Evolutionary conservation across 2,329 filamentous ascomycete genomes (phyloP).

Genomic region (Beauveria sp.): DNA sequence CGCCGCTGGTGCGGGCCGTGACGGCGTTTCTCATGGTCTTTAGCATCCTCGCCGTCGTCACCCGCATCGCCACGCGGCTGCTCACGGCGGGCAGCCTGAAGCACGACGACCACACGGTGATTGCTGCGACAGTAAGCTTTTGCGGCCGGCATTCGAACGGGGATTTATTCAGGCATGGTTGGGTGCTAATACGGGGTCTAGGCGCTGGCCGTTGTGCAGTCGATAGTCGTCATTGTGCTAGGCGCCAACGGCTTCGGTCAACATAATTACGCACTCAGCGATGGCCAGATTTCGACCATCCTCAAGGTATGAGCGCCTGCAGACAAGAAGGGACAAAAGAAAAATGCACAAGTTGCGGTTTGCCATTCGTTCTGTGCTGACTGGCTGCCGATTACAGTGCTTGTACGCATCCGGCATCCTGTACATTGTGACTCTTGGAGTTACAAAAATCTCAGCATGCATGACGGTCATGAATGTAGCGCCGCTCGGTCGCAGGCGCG

Average conservation of each 20-base stretch:
- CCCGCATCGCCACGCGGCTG: slow-evolving; percentile 14
- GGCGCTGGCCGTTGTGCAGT: slow-evolving; percentile 15
- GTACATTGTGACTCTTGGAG: not conserved
- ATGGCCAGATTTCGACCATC: slow-evolving; percentile 11
- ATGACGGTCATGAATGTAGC: slow-evolving; percentile 5
- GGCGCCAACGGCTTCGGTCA: slow-evolving; percentile 16
- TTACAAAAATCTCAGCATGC: slow-evolving; percentile 2
- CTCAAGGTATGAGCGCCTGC: slow-evolving; percentile 1
- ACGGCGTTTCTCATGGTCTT: slow-evolving; percentile 18
- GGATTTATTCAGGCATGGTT: too few relatives aligned
- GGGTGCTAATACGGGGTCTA: not conserved
- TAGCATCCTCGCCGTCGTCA: slow-evolving; percentile 15
- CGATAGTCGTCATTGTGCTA: slow-evolving; percentile 14
- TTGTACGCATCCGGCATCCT: slow-evolving; percentile 4
- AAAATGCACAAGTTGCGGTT: not conserved
- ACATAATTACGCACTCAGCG: slow-evolving; percentile 1
- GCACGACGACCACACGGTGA: slow-evolving; percentile 14
- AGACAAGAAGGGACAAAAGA: not conserved
- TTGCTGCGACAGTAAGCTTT: slow-evolving; percentile 14
- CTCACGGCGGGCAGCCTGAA: slow-evolving; percentile 13
- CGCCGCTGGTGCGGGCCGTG: slow-evolving; percentile 17
- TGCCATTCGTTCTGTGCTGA: not conserved
- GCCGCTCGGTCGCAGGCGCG: slow-evolving; percentile 2
- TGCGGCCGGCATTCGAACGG: too few relatives aligned
- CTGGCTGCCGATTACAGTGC: not conserved